These are phyloP conservation scores for Amyloporia xantha DNA, from an alignment of 768 basidiomycete species.

Conservation along the genomic window DNA sequence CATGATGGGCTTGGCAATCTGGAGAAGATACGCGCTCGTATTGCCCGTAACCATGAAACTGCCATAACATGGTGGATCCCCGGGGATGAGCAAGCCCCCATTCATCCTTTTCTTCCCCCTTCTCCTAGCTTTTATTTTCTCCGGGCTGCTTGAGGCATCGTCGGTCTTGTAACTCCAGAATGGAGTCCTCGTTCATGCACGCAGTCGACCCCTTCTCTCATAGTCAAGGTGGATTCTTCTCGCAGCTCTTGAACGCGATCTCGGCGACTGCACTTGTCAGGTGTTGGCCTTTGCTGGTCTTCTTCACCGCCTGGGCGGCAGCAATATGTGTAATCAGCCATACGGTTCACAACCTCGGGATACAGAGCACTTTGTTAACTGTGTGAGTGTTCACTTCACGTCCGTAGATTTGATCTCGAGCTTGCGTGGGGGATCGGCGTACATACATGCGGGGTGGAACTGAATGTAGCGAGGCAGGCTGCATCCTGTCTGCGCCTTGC, in stretches of 20 bases:
- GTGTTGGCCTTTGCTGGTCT: slow-evolving; percentile 63
- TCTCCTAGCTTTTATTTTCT: not conserved
- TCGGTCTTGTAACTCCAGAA: not conserved
- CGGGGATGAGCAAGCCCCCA: too few relatives aligned
- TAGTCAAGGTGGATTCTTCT: slow-evolving; percentile 1
- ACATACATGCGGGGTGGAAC: too few relatives aligned
- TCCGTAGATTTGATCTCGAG: not conserved
- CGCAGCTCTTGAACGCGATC: slow-evolving; percentile 21
- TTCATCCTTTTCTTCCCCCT: not conserved
- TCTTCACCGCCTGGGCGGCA: slow-evolving; percentile 59
- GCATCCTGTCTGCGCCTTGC: too few relatives aligned
- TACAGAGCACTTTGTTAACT: slow-evolving; percentile 55
- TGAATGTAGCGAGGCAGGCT: too few relatives aligned
- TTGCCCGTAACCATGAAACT: not conserved
- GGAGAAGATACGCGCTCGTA: not conserved
- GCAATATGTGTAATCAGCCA: slow-evolving; percentile 47
- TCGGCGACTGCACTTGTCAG: slow-evolving; percentile 40
- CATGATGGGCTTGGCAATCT: not conserved
- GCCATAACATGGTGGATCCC: not conserved
- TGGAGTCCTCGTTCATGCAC: slow-evolving; percentile 9
- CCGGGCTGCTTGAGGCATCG: too few relatives aligned
- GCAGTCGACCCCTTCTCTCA: slow-evolving; percentile 17
- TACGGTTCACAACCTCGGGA: slow-evolving; percentile 35
- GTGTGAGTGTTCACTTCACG: slow-evolving; percentile 37
- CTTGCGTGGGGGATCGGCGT: not conserved